Conservation (phyloP, 371 early-diverging fungal species). For the Entomophthora muscae region DNA sequence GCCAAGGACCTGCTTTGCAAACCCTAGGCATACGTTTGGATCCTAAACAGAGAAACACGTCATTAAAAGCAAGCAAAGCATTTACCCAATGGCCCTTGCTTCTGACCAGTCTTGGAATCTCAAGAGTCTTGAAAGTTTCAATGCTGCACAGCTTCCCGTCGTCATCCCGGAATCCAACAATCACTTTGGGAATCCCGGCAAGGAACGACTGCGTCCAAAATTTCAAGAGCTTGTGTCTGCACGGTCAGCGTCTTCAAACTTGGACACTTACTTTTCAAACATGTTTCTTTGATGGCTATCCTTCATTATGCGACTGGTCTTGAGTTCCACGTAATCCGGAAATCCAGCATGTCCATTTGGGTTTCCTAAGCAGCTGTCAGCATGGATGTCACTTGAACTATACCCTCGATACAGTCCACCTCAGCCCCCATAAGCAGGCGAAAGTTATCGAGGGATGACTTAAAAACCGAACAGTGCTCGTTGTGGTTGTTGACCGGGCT, state of each 20-base stretch:
- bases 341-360: neutral
- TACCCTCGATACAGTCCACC: slow-evolving; percentile 63
- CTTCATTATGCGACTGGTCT: slow-evolving; percentile 56
- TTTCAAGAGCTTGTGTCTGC: slow-evolving; percentile 61
- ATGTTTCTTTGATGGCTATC: slow-evolving; percentile 23
- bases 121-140: slow-evolving; percentile 45
- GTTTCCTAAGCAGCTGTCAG: neutral
- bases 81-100: slow-evolving; percentile 42
- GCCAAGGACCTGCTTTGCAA: slow-evolving; percentile 13
- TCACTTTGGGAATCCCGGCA: slow-evolving; percentile 61
- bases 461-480: slow-evolving; percentile 76
- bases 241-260: neutral
- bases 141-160: slow-evolving; percentile 33
- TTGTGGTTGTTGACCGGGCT: slow-evolving; percentile 56
- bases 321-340: slow-evolving; percentile 61
- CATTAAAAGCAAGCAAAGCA: neutral
- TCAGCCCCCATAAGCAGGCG: slow-evolving; percentile 77
- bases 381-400: neutral
- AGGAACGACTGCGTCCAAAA: slow-evolving; percentile 88
- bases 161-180: slow-evolving; percentile 75
- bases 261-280: slow-evolving; percentile 37
- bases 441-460: slow-evolving; percentile 47
- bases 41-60: neutral
- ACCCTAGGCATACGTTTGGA: neutral
- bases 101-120: slow-evolving; percentile 63